Base-by-base conservation (phyloP, 2,329 filamentous ascomycete species). In the Aspergillus proliferans region DNA sequence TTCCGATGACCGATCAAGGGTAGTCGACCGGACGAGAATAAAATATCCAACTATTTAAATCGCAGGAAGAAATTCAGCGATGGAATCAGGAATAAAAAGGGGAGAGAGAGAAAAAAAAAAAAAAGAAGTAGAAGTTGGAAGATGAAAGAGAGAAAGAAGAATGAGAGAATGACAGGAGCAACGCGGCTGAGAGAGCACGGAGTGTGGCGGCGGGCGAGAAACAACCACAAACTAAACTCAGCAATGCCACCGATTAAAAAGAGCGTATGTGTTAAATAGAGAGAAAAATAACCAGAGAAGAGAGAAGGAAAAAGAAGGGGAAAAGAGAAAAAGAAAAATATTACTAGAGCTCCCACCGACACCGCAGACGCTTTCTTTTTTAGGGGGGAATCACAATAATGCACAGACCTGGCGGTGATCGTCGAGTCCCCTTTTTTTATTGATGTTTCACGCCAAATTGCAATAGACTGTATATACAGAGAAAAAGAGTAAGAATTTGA, bases 381-480 rank as follows among this genome's bases (percentile, higher is more conserved):
- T 52, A 52, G 53, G 51, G 53, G 48, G 47, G 30, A 43, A 41
- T 42, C 47, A 38, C n/a, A 34, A 28, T 18, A 39, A 38, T 46
- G 53, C 51, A 55, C 51, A 55, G 53, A 53, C 54, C 52, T 43
- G 44, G 19, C 21, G 49, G 42, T 48, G 52, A 57, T 57, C 54
- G 40, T 57, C 54, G 43, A 53, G 52, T 50, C 51, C 47, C 54
- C 51, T 53, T 50, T 52, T 56, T 47, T 36, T 18, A 18, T 36
- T 36, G 14, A n/a, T n/a, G 34, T 36, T 18, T 36, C 34, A 36
- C 15, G 9, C 26, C 26, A 30, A 30, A 30, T 30, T 30, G 10
- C 22, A 10, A 12, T 28, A 28, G 26, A 15, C 7, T 18, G 14
- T n/a, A 36, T 36, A n/a, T n/a, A 36, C 14, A 36, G 14, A 36